A percentile compares a stretch with the other conserved stretches of the same genome.
Conservation (phyloP, 2,329 filamentous ascomycete genomes). For the Fusarium transvaalense region DNA sequence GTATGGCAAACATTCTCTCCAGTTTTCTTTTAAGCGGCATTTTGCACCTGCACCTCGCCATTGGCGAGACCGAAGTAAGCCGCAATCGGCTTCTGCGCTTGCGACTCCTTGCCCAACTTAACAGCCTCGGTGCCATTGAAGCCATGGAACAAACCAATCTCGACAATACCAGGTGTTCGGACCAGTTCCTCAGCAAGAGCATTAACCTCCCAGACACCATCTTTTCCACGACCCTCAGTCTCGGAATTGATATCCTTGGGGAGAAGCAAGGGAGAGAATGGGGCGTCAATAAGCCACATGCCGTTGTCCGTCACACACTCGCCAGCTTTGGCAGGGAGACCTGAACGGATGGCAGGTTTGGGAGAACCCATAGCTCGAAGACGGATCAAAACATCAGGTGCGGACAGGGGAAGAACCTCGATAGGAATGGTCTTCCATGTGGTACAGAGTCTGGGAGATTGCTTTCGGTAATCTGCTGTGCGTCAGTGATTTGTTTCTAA, state of each 20-base stretch:
- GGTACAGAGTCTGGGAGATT: constrained; percentile 78
- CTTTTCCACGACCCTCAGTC: constrained; percentile 63
- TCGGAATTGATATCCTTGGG: constrained; percentile 61
- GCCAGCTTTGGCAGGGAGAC: constrained; percentile 81
- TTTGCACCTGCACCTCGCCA: constrained; percentile 66
- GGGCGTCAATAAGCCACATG: constrained; percentile 90
- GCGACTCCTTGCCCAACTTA: constrained; percentile 65
- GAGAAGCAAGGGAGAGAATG: constrained; percentile 81
- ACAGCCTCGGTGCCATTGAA: constrained; percentile 77
- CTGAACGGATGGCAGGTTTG: constrained; percentile 77
- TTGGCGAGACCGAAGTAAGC: constrained; percentile 95
- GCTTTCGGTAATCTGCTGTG: constrained; percentile 84
- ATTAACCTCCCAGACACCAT: constrained; percentile 83
- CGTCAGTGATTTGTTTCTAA: constrained; percentile 17
- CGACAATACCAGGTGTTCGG: constrained; percentile 85
- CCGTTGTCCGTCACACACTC: constrained; percentile 74
- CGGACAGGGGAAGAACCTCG: constrained; percentile 89
- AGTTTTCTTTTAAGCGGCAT: constrained; percentile 32
- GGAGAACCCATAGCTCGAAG: constrained; percentile 79
- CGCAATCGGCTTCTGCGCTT: constrained; percentile 90
- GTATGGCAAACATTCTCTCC: not conserved
- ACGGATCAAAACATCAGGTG: constrained; percentile 79
- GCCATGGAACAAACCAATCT: constrained; percentile 91
- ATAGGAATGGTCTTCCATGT: constrained; percentile 91
- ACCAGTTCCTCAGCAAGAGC: constrained; percentile 81